phyloP scores from a whole-genome alignment of 208 protist species.

The Acanthamoeba culbertsoni region DNA sequence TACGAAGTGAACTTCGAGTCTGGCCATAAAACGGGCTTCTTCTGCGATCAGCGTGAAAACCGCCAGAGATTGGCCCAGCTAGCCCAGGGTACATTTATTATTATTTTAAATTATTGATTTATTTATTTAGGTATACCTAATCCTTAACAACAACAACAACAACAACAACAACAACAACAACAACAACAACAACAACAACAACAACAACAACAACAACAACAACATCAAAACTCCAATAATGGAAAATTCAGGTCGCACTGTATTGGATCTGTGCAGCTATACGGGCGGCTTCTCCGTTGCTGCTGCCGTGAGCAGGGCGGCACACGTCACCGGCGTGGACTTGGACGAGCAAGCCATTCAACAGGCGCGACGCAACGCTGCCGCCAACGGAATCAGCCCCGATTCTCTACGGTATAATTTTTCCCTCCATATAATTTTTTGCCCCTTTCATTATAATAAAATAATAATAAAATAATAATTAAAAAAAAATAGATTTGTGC shows the following conservation, averaged over 20 bases:
- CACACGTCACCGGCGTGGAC: constrained; percentile 1
- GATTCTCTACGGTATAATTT: background rate
- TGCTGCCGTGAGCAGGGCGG: background rate
- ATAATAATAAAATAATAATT: too few species aligned
- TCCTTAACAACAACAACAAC: too few species aligned
- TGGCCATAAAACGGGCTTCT: constrained; percentile 35
- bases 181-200: too few species aligned
- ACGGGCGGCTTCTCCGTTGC: background rate
- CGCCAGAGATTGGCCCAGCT: background rate
- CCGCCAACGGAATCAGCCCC: background rate
- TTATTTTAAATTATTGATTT: too few species aligned
- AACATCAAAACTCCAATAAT: too few species aligned
- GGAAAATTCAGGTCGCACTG: constrained; percentile 2
- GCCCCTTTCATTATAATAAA: background rate
- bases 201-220: too few species aligned
- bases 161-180: too few species aligned
- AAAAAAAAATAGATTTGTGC: background rate
- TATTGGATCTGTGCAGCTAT: background rate
- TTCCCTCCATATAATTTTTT: background rate
- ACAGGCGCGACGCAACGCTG: constrained; percentile 3
- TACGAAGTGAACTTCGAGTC: constrained; percentile 30
- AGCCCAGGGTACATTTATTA: background rate
- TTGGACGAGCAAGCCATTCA: constrained; percentile 10
- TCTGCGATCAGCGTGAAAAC: constrained; percentile 34
- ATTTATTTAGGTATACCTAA: too few species aligned